These are phyloP conservation scores for Lathyrus sativus DNA, from an alignment of 306 rosid genomes.

Conservation along the genomic window DNA sequence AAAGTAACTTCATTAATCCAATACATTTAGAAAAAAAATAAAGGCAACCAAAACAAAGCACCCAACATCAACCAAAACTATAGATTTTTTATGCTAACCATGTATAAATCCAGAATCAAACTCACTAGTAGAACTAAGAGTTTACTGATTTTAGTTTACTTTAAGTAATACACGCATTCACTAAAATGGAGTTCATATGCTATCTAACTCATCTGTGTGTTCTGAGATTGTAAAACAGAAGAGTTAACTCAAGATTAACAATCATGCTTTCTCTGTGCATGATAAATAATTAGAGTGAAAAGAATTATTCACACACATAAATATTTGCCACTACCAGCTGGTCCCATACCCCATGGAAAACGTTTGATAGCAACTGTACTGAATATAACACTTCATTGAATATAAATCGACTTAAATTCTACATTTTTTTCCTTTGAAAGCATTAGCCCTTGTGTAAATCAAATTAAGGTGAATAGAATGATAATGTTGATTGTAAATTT, in stretches of 20 bases:
- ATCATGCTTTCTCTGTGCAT: too few species aligned
- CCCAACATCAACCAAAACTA: neutral
- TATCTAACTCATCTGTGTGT: too few species aligned
- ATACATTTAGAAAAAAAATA: neutral
- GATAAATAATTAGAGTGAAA: too few species aligned
- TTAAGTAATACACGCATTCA: too few species aligned
- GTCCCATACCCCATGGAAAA: neutral
- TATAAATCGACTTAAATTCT: neutral
- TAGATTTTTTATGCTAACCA: neutral
- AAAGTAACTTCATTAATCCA: neutral
- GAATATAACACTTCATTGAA: neutral
- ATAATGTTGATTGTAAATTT: neutral
- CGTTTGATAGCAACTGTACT: neutral
- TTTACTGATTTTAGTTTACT: neutral
- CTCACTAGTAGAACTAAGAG: neutral
- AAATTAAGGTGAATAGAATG: slow-evolving; percentile 1
- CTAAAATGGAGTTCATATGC: too few species aligned
- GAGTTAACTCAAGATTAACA: too few species aligned
- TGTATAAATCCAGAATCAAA: neutral
- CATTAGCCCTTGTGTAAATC: neutral
- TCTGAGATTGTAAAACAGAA: too few species aligned
- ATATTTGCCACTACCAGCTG: slow-evolving; percentile 9
- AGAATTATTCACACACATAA: neutral
- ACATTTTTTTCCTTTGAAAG: slow-evolving; percentile 5
- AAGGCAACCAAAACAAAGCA: neutral